Evolutionary conservation across 2,329 filamentous ascomycete genomes (phyloP), one percentile per base, ranked within the genome.

Genomic region (Neonectria punicea): DNA sequence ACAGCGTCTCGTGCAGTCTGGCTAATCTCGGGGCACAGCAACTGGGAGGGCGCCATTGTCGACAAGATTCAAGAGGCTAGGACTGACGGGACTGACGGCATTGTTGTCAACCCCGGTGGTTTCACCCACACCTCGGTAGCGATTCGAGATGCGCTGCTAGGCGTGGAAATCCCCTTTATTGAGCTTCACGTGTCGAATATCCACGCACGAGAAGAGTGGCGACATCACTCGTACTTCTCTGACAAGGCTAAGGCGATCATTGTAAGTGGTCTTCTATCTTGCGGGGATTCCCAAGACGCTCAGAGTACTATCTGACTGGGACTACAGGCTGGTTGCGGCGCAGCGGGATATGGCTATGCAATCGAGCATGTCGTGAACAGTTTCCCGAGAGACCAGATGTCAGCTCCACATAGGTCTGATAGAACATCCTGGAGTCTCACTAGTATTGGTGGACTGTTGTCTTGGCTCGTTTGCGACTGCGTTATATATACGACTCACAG

Each of bases 121-220:
- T 65, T 62, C 34, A 67, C 65, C 7, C 65, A 67, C 44, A 67
- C 65, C 7, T 61, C 56, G 1, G 65, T 67, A 5, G 58, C 61
- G 13, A 58, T 67, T 20, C 53, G 65, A 22, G 65, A 67, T 30
- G 65, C 65, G 7, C 53, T 65, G 1, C 53, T 67, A 1, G 65
- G 61, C 5, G 62, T 67, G 5, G 39, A 43, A 3, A 59, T 67
- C 44, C 65, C 65, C 9, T 65, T 67, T 28, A 61, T 67, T 30
- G 65, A 67, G 58, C 32, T 67, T 22, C 65, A 67, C 18, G 53
- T 67, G 18, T 28, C 65, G 18, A 67, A 67, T 43, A 58, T 61
- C 3, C 65, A 67, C 22, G 53, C 65, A 3, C 41, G 65, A 39
- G 65, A 67, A 18, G 39, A 56, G 7, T 67, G 53, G 34, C 32